Base-by-base conservation (phyloP, 2,329 filamentous ascomycete species). In the Paracamarosporium sp. region DNA sequence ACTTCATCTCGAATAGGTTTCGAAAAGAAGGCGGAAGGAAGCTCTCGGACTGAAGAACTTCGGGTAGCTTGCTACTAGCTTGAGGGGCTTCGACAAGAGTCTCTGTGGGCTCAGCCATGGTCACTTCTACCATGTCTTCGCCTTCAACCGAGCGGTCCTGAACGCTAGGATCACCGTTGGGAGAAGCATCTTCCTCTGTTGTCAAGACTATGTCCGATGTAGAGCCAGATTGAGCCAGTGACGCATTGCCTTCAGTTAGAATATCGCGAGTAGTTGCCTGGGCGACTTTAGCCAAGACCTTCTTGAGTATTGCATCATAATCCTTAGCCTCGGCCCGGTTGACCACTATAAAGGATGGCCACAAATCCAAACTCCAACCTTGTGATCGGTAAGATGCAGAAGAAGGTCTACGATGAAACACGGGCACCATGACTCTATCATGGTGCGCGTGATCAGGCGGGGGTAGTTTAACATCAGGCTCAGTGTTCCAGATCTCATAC, bases 81-180 rank as follows among this genome's bases (percentile, higher is more conserved):
- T 56, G 71, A 69, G 9, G 74, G 72, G 24, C 62, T 56, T 22
- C 20, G 30, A 58, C 31, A 20, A 62, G 53, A 4, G 65, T 63
- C 56, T 83, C 80, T 15, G 71, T 71, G 2, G 80, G 79, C 66
- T 92, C 89, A 52, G 87, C 88, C 89, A 97, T 93, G 0, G 90
- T 91, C 15, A 99, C 88, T 71, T 97, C 91, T 5, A 98, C 91
- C 69, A 97, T 87, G 60, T 97, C 93, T 74, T 97, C 94, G 9
- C 92, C 91, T 72, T 93, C 89, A 1, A 96, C 85, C 3, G 93
- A 97, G 27, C 87, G 85, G 43, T 92, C 89, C 56, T 89, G 86
- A 45, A 97, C 83, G 70, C 90, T 90, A 22, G 85, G 82, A 63
- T 90, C 90, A 9, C 85, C 86, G 4, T 88, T 88, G 4, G 87